Percentiles rank a stretch among this genome's conserved stretches.
Conservation (phyloP, 2,329 filamentous ascomycete genomes). For the Bipolaris victoriae region DNA sequence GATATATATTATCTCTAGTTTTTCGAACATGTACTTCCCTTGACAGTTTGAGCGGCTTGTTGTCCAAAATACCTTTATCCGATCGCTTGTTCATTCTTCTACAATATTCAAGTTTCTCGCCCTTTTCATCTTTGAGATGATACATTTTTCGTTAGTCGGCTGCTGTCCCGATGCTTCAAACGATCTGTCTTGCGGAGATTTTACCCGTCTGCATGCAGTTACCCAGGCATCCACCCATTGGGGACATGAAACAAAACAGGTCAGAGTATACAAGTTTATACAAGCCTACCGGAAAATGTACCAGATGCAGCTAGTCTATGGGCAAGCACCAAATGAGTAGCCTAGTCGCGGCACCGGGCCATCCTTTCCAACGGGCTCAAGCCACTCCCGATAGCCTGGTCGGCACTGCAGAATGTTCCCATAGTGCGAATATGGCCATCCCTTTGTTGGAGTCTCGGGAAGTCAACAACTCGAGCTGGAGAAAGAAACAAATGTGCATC, state of each 20-base stretch:
- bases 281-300: neutral
- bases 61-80: too few species aligned
- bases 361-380: neutral
- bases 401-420: neutral
- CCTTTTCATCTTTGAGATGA: neutral
- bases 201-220: neutral
- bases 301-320: neutral
- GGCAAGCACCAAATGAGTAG: neutral
- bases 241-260: constrained; percentile 4
- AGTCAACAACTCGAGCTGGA: constrained; percentile 6
- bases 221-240: constrained; percentile 3
- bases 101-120: too few species aligned
- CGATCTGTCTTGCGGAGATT: neutral
- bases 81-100: too few species aligned
- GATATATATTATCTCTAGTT: neutral
- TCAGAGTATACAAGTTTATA: neutral
- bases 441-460: constrained; percentile 11
- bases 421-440: neutral
- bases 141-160: neutral
- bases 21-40: too few species aligned
- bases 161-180: neutral
- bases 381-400: constrained; percentile 1
- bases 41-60: too few species aligned
- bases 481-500: constrained; percentile 9
- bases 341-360: neutral